Base-by-base conservation (phyloP, 176 grass and related monocot species). In the Hsuehochloa calcarea region DNA sequence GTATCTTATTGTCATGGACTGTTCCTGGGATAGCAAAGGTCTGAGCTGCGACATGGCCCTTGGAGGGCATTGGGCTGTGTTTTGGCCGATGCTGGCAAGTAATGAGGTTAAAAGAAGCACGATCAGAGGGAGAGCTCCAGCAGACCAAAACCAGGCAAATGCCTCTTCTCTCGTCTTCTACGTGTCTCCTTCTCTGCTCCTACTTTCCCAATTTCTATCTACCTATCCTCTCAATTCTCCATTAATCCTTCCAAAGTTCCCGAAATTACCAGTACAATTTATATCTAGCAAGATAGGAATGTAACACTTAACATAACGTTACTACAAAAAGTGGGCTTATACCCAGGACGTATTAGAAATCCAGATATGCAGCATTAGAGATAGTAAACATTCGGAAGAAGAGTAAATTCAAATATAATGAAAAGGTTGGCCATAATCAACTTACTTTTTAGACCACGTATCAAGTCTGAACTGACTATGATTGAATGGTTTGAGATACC, bases 361-460 rank as follows among this genome's bases (percentile, higher is more conserved):
- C 9, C 54, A 86, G 8, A 35, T 54, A 80, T 46, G 22, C 59
- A 45, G 25, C 41, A 62, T 31, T 68, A 20, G 37, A 78, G 22
- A 80, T 43, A 77, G 49, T 39, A 67, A 87, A 72, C 37, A 77
- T 81, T 80, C 37, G 27, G 17, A 70, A 31, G 60, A 70, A 71
- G 34, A 70, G 5, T 78, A 46, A 58, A 80, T 55, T 31, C 8
- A 58, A 80, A 46, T 80, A 85, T 40, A 76, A 52, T 45, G 46
- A 69, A 17, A 84, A 85, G 29, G 13, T 65, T 69, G 4, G 12
- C 62, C 44, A 74, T 20, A 23, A 79, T 64, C 5, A 77, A 87
- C 96, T 95, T 92, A 98, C 96, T 95, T 78, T 95, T 98, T 87
- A 98, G 81, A 44, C 80, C 61, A 74, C 80, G 89, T 58, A 98